phyloP scores from a whole-genome alignment of 176 grass and related monocot genomes.

The Eleusine coracana region DNA sequence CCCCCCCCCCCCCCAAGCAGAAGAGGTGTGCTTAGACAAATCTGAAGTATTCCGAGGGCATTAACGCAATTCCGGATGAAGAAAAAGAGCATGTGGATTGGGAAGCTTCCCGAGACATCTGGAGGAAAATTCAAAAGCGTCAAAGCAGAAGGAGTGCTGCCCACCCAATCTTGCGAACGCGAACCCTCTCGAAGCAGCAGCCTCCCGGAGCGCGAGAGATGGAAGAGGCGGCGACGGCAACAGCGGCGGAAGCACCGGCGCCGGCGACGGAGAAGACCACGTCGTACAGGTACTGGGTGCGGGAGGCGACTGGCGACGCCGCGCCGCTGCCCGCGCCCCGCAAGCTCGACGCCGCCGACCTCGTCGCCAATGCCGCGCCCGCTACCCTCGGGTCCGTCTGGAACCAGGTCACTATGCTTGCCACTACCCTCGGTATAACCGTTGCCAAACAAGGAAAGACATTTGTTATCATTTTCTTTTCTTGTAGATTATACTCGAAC shows the following conservation, averaged over 20 bases:
- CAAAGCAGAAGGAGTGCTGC: slow-evolving; percentile 5
- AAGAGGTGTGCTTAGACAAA: background rate
- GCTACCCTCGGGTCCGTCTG: slow-evolving; percentile 69
- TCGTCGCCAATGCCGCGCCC: slow-evolving; percentile 37
- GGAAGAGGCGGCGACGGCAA: no score
- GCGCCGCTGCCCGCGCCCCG: slow-evolving; percentile 60
- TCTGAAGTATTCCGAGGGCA: background rate
- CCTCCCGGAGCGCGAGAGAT: slow-evolving; percentile 15
- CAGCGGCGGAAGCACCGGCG: background rate
- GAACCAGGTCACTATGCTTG: slow-evolving; percentile 52
- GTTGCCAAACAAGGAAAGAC: background rate
- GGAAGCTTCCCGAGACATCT: slow-evolving; percentile 26
- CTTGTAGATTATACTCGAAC: background rate
- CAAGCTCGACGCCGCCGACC: slow-evolving; percentile 51
- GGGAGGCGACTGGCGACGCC: slow-evolving; percentile 53
- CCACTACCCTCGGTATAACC: background rate
- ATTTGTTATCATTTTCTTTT: background rate
- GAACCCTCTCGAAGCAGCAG: background rate
- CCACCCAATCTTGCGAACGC: background rate
- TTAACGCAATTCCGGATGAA: background rate
- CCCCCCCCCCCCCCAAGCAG: no score
- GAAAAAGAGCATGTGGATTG: background rate
- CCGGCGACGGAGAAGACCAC: slow-evolving; percentile 44
- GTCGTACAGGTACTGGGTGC: slow-evolving; percentile 80
- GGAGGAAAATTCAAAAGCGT: background rate